A percentile compares a stretch with the other conserved stretches of the same genome.
These are phyloP conservation scores for Pelagophyceae sp. DNA, from an alignment of 352 stramenopile genomes.

Conservation along the genomic window DNA sequence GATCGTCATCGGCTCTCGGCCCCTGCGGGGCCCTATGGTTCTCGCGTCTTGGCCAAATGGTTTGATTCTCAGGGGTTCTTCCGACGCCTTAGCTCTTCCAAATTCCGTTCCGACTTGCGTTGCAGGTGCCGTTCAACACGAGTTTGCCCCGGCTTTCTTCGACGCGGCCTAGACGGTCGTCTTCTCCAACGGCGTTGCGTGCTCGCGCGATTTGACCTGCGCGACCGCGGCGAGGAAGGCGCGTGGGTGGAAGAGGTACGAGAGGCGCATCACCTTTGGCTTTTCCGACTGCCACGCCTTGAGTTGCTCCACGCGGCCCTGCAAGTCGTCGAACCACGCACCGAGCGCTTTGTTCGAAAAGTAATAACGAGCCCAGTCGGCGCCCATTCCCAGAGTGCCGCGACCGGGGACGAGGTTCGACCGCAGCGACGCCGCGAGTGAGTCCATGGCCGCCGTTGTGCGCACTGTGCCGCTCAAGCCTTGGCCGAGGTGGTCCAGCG, in stretches of 20 bases:
- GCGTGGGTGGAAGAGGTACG: conserved; percentile 70
- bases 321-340: conserved; percentile 64
- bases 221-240: conserved; percentile 81
- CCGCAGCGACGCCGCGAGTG: conserved; percentile 45
- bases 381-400: conserved; percentile 39
- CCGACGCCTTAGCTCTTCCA: too few species aligned
- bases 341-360: conserved; percentile 69
- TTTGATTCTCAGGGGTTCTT: too few species aligned
- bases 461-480: conserved; percentile 82
- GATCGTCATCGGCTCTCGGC: too few species aligned
- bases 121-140: too few species aligned
- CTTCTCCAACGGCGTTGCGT: conserved; percentile 73
- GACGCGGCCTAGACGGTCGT: conserved; percentile 82
- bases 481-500: conserved; percentile 78
- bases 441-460: conserved; percentile 72
- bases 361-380: conserved; percentile 41
- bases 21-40: too few species aligned
- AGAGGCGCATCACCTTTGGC: not conserved
- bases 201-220: conserved; percentile 72
- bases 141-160: too few species aligned
- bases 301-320: conserved; percentile 60
- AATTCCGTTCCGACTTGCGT: too few species aligned
- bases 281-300: conserved; percentile 52
- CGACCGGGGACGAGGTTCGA: conserved; percentile 79
- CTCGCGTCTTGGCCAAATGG: too few species aligned